Base-by-base conservation (phyloP, 352 stramenopile species). In the Globisporangium nagaii region DNA sequence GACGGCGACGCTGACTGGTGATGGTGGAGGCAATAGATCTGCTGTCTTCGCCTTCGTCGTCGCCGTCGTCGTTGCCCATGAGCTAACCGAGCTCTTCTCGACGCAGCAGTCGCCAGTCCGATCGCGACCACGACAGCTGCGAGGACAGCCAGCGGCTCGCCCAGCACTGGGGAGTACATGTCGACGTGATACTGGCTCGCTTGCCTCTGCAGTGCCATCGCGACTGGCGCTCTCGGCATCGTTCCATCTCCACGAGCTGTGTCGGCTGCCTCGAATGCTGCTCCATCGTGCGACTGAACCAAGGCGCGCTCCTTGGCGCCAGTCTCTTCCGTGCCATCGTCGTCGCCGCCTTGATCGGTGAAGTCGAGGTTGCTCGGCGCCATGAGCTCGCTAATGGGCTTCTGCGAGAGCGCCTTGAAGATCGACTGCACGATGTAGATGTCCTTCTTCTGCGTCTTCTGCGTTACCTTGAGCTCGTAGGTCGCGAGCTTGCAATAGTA, bases 401-500 rank as follows among this genome's bases (percentile, higher is more conserved):
- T 80, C 42, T 80, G 68, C 6, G 50, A 48, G 11, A 75, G 39
- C 9, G 47, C 54, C 52, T 73, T 75, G 62, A 66, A 71, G 39
- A 80, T 63, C 17, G 71, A 78, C 57, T 68, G 48, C 27, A 80
- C 71, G 11, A 55, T 57, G 60, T 66, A 80, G 12, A 66, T 50
- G 28, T 66, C 45, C 13, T 61, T 71, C 30, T 43, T 54, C 10
- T 41, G 20, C 0, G 32, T 56, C 48, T 73, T 77, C 48, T 78
- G 68, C 7, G 47, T 52, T 36, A 80, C 25, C 41, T 75, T 63
- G 32, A 80, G 17, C 51, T 80, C 71, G 60, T 72, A 80, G 43
- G 62, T 73, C 43, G 73, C 75, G 25, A 73, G 65, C 10, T 53
- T 60, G 37, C 68, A 80, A 43, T 66, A 62, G 52, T 78, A 75